These are phyloP conservation scores for Simplicillium aogashimaense DNA, from an alignment of 2,329 filamentous ascomycete species.

Conservation along the genomic window DNA sequence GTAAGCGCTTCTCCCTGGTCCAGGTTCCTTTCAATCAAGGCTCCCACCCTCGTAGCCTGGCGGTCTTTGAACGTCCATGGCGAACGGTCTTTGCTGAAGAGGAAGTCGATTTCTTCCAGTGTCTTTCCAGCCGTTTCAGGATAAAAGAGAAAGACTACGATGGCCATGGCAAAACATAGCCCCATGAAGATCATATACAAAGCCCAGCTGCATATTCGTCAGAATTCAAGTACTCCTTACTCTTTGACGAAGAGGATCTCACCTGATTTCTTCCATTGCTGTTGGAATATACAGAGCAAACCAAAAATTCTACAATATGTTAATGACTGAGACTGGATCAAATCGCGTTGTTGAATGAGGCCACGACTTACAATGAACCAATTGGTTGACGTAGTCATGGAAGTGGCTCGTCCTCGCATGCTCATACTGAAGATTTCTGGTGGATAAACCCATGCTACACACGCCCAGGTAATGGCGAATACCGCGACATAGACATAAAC, in stretches of 20 bases:
- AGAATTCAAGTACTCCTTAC: too few species aligned
- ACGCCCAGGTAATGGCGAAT: constrained; percentile 50
- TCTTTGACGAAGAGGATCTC: neutral
- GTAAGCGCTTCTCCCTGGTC: neutral
- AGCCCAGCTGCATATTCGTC: constrained; percentile 1
- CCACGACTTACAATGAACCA: constrained; percentile 6
- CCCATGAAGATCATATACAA: constrained; percentile 9
- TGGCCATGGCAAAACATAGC: constrained; percentile 6
- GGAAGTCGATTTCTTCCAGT: neutral
- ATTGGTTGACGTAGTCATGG: constrained; percentile 8
- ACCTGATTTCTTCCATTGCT: constrained; percentile 8
- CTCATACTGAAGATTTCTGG: constrained; percentile 37
- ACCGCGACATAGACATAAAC: constrained; percentile 50
- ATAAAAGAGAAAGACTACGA: constrained; percentile 8
- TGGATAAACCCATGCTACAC: constrained; percentile 52
- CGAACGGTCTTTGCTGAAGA: neutral
- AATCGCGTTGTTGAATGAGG: neutral
- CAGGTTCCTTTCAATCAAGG: neutral
- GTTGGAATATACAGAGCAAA: constrained; percentile 8
- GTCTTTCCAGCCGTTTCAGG: constrained; percentile 2
- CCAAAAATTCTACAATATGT: constrained; percentile 5
- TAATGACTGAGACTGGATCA: neutral
- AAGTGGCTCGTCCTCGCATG: constrained; percentile 11
- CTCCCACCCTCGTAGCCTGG: neutral
- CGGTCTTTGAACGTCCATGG: neutral